These are phyloP conservation scores for Rhododendron molle DNA, from an alignment of 148 eudicot species.

Conservation along the genomic window DNA sequence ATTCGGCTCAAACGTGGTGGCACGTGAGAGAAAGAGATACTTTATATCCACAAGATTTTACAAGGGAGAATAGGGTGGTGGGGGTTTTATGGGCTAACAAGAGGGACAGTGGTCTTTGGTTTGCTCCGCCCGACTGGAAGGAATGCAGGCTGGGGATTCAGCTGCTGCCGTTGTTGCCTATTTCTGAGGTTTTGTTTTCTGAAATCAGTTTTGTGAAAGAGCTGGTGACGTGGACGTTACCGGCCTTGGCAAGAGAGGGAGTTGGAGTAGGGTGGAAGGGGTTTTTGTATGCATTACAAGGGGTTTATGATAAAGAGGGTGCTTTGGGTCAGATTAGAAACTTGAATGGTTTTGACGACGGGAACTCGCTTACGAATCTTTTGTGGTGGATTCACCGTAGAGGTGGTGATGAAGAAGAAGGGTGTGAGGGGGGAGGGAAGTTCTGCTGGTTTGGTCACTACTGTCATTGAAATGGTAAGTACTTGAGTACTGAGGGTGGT, in stretches of 20 bases:
- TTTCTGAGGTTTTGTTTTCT: slow-evolving; percentile 62
- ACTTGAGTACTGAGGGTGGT: neutral
- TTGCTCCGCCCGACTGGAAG: slow-evolving; percentile 72
- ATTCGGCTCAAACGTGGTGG: slow-evolving; percentile 84
- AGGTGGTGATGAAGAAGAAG: slow-evolving; percentile 41
- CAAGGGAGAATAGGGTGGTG: slow-evolving; percentile 49
- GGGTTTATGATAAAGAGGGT: slow-evolving; percentile 47
- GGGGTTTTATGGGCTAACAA: slow-evolving; percentile 83
- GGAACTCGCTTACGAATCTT: slow-evolving; percentile 69
- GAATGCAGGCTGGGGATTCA: slow-evolving; percentile 89
- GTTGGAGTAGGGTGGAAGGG: slow-evolving; percentile 97
- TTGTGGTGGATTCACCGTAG: slow-evolving; percentile 88
- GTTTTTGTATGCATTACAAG: slow-evolving; percentile 67
- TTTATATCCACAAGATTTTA: slow-evolving; percentile 52
- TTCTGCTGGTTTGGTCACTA: slow-evolving; percentile 56
- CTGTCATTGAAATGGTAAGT: slow-evolving; percentile 32
- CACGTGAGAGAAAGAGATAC: slow-evolving; percentile 55
- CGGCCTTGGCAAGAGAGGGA: slow-evolving; percentile 59
- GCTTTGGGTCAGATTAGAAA: slow-evolving; percentile 51
- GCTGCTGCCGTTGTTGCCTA: slow-evolving; percentile 63
- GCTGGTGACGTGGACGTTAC: slow-evolving; percentile 70
- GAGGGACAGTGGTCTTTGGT: slow-evolving; percentile 83
- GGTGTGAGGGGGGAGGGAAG: slow-evolving; percentile 25
- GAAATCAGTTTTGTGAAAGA: slow-evolving; percentile 51
- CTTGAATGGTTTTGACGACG: slow-evolving; percentile 70